phyloP scores from a whole-genome alignment of 257 asterid species.

The Paraleonurus japonicus region DNA sequence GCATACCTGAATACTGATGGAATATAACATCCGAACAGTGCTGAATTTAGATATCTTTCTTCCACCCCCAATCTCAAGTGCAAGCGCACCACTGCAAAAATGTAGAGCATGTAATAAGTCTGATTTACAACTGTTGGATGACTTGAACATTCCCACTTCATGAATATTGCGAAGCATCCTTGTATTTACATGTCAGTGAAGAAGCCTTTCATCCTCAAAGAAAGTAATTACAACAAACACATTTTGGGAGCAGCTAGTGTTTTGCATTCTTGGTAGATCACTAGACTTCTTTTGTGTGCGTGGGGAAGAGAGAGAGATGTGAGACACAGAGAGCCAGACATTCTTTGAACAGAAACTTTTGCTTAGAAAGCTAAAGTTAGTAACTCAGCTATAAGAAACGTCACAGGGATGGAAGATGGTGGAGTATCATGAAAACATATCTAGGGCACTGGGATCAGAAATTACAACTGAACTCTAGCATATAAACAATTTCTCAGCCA shows the following conservation, averaged over 20 bases:
- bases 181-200: too few relatives aligned
- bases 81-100: conserved; percentile 65
- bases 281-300: too few relatives aligned
- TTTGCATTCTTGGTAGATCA: background rate
- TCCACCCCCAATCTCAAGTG: conserved; percentile 95
- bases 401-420: background rate
- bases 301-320: too few relatives aligned
- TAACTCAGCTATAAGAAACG: background rate
- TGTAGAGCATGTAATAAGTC: conserved; percentile 25
- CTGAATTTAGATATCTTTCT: conserved; percentile 87
- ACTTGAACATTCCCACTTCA: background rate
- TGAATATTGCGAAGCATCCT: too few relatives aligned
- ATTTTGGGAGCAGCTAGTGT: background rate
- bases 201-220: too few relatives aligned
- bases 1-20: conserved; percentile 85
- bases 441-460: background rate
- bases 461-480: background rate
- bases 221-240: background rate
- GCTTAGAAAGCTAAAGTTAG: background rate
- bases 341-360: background rate
- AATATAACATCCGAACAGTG: conserved; percentile 76
- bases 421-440: background rate
- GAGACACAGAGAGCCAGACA: too few relatives aligned
- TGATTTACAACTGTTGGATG: conserved; percentile 9
- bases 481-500: background rate